Conservation (phyloP, 441 rosid genomes). For the Populus hybrid region DNA sequence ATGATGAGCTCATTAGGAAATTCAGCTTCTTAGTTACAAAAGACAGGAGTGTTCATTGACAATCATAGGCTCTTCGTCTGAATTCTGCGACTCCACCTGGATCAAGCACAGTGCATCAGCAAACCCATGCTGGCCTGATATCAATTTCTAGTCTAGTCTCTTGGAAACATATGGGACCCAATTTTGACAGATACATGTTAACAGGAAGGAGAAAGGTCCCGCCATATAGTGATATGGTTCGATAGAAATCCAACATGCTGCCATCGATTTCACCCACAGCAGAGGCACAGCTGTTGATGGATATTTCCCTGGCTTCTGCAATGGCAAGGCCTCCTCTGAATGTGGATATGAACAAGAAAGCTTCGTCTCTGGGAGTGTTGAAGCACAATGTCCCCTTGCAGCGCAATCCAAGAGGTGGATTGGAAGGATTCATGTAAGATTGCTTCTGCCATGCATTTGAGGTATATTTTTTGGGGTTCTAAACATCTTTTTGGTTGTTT, state of each 20-base stretch:
- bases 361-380: not conserved
- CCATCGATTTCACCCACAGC: not conserved
- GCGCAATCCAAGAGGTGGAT: not conserved
- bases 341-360: not conserved
- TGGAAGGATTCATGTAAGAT: not conserved
- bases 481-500: too few relatives aligned
- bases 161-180: not conserved
- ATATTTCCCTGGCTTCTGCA: not conserved
- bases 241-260: not conserved
- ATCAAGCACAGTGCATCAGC: not conserved
- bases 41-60: too few relatives aligned
- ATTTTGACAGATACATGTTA: not conserved
- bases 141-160: not conserved
- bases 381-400: not conserved
- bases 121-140: not conserved
- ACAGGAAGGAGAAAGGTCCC: not conserved
- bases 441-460: not conserved
- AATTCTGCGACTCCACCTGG: not conserved
- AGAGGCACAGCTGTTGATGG: not conserved
- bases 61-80: not conserved
- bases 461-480: too few relatives aligned
- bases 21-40: too few relatives aligned
- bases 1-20: too few relatives aligned
- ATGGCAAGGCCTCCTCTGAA: not conserved
- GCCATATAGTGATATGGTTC: not conserved